Percentiles rank a stretch among this genome's conserved stretches.
Evolutionary conservation across 2,329 filamentous ascomycete species (phyloP).

Genomic region (Calonectria hongkongensis): DNA sequence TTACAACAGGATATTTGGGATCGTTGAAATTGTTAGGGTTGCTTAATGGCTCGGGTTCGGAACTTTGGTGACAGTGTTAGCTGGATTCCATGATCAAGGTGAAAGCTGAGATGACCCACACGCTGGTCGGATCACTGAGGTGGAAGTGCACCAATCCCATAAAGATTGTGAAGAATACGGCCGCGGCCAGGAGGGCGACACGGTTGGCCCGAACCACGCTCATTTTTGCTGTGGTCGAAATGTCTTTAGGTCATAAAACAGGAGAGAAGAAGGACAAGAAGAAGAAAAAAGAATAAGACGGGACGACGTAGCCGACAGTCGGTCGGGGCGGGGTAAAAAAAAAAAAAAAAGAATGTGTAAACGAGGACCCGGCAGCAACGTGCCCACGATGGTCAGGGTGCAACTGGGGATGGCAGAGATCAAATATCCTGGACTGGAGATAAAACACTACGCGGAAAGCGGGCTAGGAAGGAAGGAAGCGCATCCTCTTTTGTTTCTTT

Average conservation of each 20-base stretch:
- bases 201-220: constrained; percentile 37
- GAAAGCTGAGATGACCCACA: not conserved
- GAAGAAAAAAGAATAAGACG: not conserved
- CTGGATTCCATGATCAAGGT: not conserved
- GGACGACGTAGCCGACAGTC: not conserved
- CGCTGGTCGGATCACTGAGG: not conserved
- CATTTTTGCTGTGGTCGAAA: constrained; percentile 26
- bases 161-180: constrained; percentile 40
- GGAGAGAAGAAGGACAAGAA: not conserved
- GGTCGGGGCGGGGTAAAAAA: not conserved
- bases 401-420: not conserved
- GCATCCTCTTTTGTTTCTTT: not conserved
- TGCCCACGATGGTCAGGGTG: not conserved
- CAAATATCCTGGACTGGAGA: not conserved
- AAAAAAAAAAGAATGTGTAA: not conserved
- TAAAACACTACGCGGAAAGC: not conserved
- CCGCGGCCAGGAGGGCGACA: constrained; percentile 30
- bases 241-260: constrained; percentile 26
- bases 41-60: no score
- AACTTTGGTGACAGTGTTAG: no score
- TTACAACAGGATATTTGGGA: no score
- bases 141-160: constrained; percentile 38
- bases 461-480: not conserved
- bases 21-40: no score
- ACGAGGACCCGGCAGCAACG: not conserved